Evolutionary conservation across 805 yeast species (phyloP), one percentile per base, ranked within the genome.

Genomic region (Pichia pseudocactophila): DNA sequence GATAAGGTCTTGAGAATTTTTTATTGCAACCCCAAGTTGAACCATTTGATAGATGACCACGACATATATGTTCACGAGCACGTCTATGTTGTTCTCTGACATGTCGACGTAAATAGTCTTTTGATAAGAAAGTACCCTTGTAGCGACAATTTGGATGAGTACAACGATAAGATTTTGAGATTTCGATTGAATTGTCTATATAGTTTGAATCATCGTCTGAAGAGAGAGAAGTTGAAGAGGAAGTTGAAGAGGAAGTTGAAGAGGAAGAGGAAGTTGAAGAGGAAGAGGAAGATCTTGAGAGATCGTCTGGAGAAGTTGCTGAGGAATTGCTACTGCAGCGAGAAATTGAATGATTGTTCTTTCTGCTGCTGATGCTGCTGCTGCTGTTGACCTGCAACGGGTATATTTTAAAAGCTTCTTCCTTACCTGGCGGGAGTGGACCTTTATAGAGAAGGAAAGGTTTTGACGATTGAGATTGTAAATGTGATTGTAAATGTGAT

Each of bases 1-100:
- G 64, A 39, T 60, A 60, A 6, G 64, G 64, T 39, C 64, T 44
- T 40, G 56, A 58, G 40, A 60, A 60, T 26, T 50, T 52, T 33
- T 56, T 60, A 25, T 54, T 53, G 30, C 64, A 60, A 3, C 64
- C 64, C 64, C 64, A 60, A 12, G 36, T 38, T 7, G 49, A 34
- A 19, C 56, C 55, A 38, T 52, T 52, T 9, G 37, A 13, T 20
- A 44, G 43, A 33, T 36, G 34, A 7, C 64, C 63, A 27, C 35
- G 37, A 42, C 63, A 58, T 9, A 50, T 47, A 36, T 58, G 62
- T 10, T 50, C 50, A 18, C 47, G 51, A 4, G 57, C 47, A 17
- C 51, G 45, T 34, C 51, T 47, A 37, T 58, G 63, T 36, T 58
- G 63, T 45, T 58, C 63, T 27, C 61, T 44, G 16, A 58, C 55